phyloP scores from a whole-genome alignment of 2,329 filamentous ascomycete genomes.

The Botrytis hyacinthi region DNA sequence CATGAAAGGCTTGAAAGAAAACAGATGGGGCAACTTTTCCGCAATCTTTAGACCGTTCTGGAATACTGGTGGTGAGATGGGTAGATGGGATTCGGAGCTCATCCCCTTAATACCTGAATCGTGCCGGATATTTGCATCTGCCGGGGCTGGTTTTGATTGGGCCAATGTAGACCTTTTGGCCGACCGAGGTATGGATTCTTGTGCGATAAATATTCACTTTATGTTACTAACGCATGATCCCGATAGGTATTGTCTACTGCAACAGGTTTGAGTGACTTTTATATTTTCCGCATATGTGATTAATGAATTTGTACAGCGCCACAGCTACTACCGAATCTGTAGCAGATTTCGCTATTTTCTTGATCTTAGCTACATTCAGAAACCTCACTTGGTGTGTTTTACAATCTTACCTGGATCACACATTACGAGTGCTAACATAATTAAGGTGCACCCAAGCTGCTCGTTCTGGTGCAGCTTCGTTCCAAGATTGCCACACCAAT shows the following conservation, averaged over 20 bases:
- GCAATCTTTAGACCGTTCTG: slow-evolving; percentile 58
- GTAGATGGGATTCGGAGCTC: slow-evolving; percentile 58
- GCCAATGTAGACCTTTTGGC: slow-evolving; percentile 60
- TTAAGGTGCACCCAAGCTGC: slow-evolving; percentile 35
- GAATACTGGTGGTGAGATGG: slow-evolving; percentile 65
- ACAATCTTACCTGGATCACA: background rate
- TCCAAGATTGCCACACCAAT: slow-evolving; percentile 57
- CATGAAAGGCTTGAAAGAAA: slow-evolving; percentile 48
- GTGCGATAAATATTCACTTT: background rate
- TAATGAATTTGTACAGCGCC: slow-evolving; percentile 44
- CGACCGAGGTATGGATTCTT: slow-evolving; percentile 44
- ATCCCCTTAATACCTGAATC: slow-evolving; percentile 53
- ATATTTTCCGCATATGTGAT: background rate
- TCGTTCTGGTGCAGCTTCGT: slow-evolving; percentile 39
- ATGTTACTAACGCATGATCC: background rate
- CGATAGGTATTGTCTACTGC: slow-evolving; percentile 62
- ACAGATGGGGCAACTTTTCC: slow-evolving; percentile 54
- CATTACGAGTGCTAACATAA: background rate
- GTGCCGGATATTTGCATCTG: slow-evolving; percentile 56
- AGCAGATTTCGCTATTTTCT: slow-evolving; percentile 67
- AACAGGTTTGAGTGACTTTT: slow-evolving; percentile 46
- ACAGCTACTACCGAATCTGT: slow-evolving; percentile 70
- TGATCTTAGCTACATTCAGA: slow-evolving; percentile 68
- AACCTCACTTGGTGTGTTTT: slow-evolving; percentile 57
- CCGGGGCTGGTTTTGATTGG: slow-evolving; percentile 64